phyloP scores from a whole-genome alignment of 257 asterid species.

The Scutellaria galericulata region DNA sequence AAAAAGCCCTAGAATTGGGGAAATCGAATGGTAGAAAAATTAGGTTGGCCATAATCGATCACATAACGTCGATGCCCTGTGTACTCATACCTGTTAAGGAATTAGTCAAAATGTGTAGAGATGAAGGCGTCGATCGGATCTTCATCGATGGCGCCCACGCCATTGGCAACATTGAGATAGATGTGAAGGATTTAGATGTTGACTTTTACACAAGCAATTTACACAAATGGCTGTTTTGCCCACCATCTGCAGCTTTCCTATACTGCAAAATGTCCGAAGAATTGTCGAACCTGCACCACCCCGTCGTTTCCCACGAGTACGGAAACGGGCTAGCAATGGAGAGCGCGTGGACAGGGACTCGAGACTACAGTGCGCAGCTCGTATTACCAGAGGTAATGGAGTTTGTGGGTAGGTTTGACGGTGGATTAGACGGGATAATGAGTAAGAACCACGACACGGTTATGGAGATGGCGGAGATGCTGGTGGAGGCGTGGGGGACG shows the following conservation, averaged over 20 bases:
- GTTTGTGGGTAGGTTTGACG: conserved; percentile 69
- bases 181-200: conserved; percentile 73
- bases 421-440: conserved; percentile 81
- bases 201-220: conserved; percentile 78
- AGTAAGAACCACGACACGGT: conserved; percentile 66
- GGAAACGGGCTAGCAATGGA: conserved; percentile 82
- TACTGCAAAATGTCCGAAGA: conserved; percentile 65
- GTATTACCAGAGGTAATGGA: conserved; percentile 75
- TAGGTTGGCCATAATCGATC: conserved; percentile 82
- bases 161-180: conserved; percentile 71
- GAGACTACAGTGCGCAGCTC: conserved; percentile 85
- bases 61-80: conserved; percentile 85
- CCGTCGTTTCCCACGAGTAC: conserved; percentile 75
- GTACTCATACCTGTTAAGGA: conserved; percentile 74
- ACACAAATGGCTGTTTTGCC: conserved; percentile 86
- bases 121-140: conserved; percentile 68
- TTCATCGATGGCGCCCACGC: conserved; percentile 87
- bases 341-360: conserved; percentile 84
- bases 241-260: conserved; percentile 76
- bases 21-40: conserved; percentile 56
- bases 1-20: conserved; percentile 63
- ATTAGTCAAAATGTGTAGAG: conserved; percentile 68
- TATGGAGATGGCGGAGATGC: conserved; percentile 56
- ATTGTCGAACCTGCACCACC: conserved; percentile 64
- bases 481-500: conserved; percentile 73